A percentile compares a stretch with the other conserved stretches of the same genome.
Evolutionary conservation across 768 basidiomycete species (phyloP).

Genomic region (Cubamyces sp.): DNA sequence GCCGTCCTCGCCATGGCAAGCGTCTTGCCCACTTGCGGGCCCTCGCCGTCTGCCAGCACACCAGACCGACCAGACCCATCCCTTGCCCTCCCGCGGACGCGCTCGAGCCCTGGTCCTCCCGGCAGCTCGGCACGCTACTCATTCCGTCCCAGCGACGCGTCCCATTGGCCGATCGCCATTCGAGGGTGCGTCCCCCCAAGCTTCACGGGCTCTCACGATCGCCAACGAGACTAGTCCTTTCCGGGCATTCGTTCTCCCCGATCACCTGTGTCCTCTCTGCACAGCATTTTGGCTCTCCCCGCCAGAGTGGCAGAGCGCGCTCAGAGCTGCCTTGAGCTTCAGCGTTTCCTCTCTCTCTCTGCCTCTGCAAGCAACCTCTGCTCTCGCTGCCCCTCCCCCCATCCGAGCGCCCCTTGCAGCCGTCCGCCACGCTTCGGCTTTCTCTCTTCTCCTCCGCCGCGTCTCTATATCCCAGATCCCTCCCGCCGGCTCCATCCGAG

Average conservation of each 20-base stretch:
- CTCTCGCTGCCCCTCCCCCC: too few relatives aligned
- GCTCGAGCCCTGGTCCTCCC: conserved; percentile 3
- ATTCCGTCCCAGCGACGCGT: neutral
- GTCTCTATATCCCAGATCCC: neutral
- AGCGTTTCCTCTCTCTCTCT: neutral
- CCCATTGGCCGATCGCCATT: conserved; percentile 26
- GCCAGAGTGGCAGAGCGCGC: neutral
- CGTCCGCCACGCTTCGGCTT: neutral
- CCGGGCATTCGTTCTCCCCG: conserved; percentile 23
- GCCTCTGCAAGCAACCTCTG: too few relatives aligned
- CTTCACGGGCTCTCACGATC: conserved; percentile 24
- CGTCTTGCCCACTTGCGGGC: conserved; percentile 6
- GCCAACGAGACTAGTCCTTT: conserved; percentile 13
- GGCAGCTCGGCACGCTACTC: conserved; percentile 21
- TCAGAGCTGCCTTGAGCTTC: too few relatives aligned
- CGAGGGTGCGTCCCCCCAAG: conserved; percentile 28
- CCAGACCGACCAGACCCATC: neutral
- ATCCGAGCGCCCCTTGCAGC: too few relatives aligned
- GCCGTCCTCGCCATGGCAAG: conserved; percentile 11
- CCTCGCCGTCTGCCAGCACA: conserved; percentile 14
- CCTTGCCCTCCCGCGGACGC: neutral
- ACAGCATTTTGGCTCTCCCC: conserved; percentile 13
- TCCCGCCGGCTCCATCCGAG: neutral
- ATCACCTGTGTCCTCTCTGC: conserved; percentile 26
- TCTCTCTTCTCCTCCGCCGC: neutral